Conservation (phyloP, 768 basidiomycete genomes). For the Macrolepiota albuminosa region DNA sequence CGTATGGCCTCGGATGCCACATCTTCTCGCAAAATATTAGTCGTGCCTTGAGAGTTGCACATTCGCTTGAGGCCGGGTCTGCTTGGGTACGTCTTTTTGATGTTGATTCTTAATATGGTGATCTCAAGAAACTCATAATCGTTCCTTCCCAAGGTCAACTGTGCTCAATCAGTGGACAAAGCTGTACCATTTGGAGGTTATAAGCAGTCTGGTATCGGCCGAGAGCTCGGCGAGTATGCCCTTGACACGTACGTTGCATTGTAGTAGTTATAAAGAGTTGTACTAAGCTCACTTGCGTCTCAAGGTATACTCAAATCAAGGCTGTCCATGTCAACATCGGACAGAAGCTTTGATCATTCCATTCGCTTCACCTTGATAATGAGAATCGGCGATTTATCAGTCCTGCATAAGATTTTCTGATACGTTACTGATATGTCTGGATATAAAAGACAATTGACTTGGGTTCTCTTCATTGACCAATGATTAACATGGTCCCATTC, state of each 20-base stretch:
- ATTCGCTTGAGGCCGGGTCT: slow-evolving; percentile 19
- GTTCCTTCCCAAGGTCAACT: slow-evolving; percentile 16
- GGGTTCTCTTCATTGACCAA: background rate
- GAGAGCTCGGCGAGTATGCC: slow-evolving; percentile 24
- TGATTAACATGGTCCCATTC: background rate
- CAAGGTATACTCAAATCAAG: slow-evolving; percentile 18
- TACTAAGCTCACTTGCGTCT: background rate
- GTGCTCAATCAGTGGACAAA: slow-evolving; percentile 11
- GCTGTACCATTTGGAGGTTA: slow-evolving; percentile 24
- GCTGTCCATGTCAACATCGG: slow-evolving; percentile 19
- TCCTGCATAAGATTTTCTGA: background rate
- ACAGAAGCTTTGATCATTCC: slow-evolving; percentile 6
- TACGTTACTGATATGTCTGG: background rate
- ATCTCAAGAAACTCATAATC: background rate
- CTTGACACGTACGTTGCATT: slow-evolving; percentile 17
- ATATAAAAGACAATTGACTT: background rate
- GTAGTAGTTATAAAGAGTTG: background rate
- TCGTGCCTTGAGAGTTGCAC: slow-evolving; percentile 18
- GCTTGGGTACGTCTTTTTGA: slow-evolving; percentile 12
- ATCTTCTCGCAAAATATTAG: slow-evolving; percentile 19
- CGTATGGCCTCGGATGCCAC: slow-evolving; percentile 16
- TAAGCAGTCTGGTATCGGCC: slow-evolving; percentile 23
- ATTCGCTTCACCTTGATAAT: background rate
- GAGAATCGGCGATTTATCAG: background rate
- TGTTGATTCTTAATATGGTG: background rate